Evolutionary conservation across 2,329 filamentous ascomycete species (phyloP), one percentile per base, ranked within the genome.

Genomic region (Grosmannia serpens): DNA sequence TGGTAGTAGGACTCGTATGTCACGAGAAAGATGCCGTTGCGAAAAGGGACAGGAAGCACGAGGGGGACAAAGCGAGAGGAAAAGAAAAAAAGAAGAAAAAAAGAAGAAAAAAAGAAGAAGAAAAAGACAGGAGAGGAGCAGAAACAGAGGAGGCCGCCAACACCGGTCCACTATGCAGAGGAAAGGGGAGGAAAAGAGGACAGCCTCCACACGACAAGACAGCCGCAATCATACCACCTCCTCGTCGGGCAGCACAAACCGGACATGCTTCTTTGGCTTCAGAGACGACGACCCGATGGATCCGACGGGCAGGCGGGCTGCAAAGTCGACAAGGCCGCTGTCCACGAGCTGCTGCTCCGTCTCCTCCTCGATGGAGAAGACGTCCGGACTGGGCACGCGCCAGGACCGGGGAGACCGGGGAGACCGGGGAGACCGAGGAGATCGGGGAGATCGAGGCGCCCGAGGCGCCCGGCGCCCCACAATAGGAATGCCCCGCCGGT

Each of bases 321-420:
- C 46, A 26, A 17, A 49, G 46, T 44, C 52, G 3, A 54, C 1
- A 11, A 44, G 3, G 56, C 59, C 53, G 41, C 55, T 22, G 65
- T 68, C 65, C 66, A 67, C 53, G 59, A 76, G 67, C 64, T 81
- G 77, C 65, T 79, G 77, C 69, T 81, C 79, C 1, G 77, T 76
- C 70, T 83, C 79, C 67, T 83, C 80, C 68, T 81, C 76, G 58
- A 83, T 83, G 33, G 77, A 77, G 76, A 79, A 83, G 4, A 83
- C 80, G 57, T 82, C 79, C 0, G 79, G 79, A 64, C 80, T 83
- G 8, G 80, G 80, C 68, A 81, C 76, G 44, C 79, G 72, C 80
- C 80, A 83, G 1, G 80, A 73, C 58, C 74, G 73, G 11, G 73
- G 74, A 10, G 77, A 75, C 50, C 74, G 41, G 8, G 41, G 41